A percentile compares a stretch with the other conserved stretches of the same genome.
Conservation (phyloP, 2,329 filamentous ascomycete genomes). For the Plenodomus biglobosus region DNA sequence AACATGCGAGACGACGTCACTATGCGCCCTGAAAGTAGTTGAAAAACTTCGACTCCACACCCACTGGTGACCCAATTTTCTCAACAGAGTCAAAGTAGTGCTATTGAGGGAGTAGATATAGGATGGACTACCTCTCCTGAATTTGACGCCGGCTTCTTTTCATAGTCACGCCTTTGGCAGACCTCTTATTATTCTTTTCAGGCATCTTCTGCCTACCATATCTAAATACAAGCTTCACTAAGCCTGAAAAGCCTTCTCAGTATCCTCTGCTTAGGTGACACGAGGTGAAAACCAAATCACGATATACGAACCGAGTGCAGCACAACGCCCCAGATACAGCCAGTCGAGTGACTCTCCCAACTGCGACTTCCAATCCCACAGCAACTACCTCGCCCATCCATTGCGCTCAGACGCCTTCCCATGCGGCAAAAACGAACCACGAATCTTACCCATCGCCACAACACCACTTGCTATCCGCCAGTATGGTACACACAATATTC, state of each 20-base stretch:
- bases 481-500: slow-evolving; percentile 45
- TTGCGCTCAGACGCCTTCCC: slow-evolving; percentile 7
- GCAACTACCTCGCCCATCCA: slow-evolving; percentile 5
- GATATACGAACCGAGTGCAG: background rate
- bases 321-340: background rate
- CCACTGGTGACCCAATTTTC: slow-evolving; percentile 5
- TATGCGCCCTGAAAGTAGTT: slow-evolving; percentile 6
- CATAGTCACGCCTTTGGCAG: background rate
- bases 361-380: slow-evolving; percentile 9
- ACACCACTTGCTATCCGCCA: slow-evolving; percentile 18
- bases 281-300: slow-evolving; percentile 15
- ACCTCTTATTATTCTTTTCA: slow-evolving; percentile 2
- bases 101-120: background rate
- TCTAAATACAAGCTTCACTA: slow-evolving; percentile 30
- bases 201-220: slow-evolving; percentile 5
- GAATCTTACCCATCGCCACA: background rate
- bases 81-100: slow-evolving; percentile 1
- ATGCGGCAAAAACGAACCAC: slow-evolving; percentile 13
- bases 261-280: slow-evolving; percentile 19
- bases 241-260: slow-evolving; percentile 26
- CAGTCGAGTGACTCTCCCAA: slow-evolving; percentile 8
- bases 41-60: background rate
- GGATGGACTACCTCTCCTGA: background rate
- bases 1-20: slow-evolving; percentile 16
- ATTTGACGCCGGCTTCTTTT: background rate